Evolutionary conservation across 1,139 yeast genomes (phyloP).

Genomic region (Suhomyces coccinellae): DNA sequence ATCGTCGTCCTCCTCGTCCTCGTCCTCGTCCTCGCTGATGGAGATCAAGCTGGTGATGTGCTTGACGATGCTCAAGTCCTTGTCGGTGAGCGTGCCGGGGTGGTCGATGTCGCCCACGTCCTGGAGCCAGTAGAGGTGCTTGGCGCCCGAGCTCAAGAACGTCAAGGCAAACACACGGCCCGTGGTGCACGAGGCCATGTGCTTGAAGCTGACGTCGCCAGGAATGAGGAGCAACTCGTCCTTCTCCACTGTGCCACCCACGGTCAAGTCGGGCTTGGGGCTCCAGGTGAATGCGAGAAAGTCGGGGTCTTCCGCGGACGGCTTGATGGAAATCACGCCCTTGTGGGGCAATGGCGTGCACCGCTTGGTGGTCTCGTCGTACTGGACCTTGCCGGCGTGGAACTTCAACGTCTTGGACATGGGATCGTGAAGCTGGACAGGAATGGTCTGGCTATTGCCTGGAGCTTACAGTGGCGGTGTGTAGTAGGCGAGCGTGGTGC

Average conservation of each 20-base stretch:
- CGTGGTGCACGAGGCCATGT: constrained; percentile 67
- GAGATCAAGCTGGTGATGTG: constrained; percentile 57
- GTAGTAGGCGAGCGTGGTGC: not conserved
- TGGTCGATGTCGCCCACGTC: constrained; percentile 66
- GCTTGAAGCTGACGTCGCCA: constrained; percentile 87
- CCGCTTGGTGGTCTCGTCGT: constrained; percentile 63
- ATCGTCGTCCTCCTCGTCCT: constrained; percentile 38
- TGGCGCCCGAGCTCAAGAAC: constrained; percentile 81
- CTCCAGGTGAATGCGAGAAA: constrained; percentile 47
- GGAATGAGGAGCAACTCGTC: constrained; percentile 84
- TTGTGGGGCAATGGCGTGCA: constrained; percentile 79
- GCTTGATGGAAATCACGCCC: constrained; percentile 69
- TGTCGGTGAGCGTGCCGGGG: constrained; percentile 61
- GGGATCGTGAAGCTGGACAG: no score
- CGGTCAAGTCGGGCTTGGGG: constrained; percentile 34
- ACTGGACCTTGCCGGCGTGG: constrained; percentile 85
- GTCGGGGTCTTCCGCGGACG: constrained; percentile 55
- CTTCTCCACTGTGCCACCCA: constrained; percentile 41
- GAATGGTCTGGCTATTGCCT: no score
- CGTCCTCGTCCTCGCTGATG: constrained; percentile 44
- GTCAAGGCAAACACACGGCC: constrained; percentile 87
- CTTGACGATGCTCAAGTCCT: constrained; percentile 56
- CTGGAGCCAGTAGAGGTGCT: constrained; percentile 89
- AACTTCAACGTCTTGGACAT: constrained; percentile 44
- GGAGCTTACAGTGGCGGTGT: not conserved